These are phyloP conservation scores for Xylaria sp. DNA, from an alignment of 495 filamentous ascomycete species.

Conservation along the genomic window DNA sequence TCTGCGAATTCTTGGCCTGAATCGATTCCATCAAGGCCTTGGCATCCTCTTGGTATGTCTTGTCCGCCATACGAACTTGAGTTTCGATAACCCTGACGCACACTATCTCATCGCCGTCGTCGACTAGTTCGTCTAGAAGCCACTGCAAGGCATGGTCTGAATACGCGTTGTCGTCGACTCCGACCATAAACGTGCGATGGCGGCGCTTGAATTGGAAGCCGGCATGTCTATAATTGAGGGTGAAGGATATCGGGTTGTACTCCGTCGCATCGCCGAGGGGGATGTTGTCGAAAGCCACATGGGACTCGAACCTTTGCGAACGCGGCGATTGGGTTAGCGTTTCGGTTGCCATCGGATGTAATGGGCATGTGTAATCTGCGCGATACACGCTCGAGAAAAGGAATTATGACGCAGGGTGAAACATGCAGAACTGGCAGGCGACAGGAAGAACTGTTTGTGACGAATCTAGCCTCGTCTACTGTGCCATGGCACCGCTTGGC, in stretches of 20 bases:
- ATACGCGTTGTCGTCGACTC: conserved; percentile 93
- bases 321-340: conserved; percentile 49
- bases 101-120: conserved; percentile 96
- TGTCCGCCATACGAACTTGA: conserved; percentile 76
- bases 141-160: conserved; percentile 95
- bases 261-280: conserved; percentile 69
- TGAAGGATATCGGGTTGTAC: conserved; percentile 82
- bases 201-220: conserved; percentile 85
- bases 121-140: conserved; percentile 92
- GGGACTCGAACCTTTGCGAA: conserved; percentile 61
- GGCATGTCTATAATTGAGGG: conserved; percentile 85
- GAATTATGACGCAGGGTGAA: conserved; percentile 7
- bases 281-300: conserved; percentile 94
- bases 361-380: conserved; percentile 8
- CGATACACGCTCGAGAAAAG: not conserved
- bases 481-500: conserved; percentile 13
- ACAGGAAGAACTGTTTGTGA: not conserved
- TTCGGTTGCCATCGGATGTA: conserved; percentile 47
- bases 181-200: conserved; percentile 91
- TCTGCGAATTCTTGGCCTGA: conserved; percentile 81
- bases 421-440: conserved; percentile 1
- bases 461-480: conserved; percentile 13
- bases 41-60: conserved; percentile 82
- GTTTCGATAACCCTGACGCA: conserved; percentile 92
- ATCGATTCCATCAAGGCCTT: conserved; percentile 76